Percentiles rank a stretch among this genome's conserved stretches.
Evolutionary conservation across 371 early-diverging fungal genomes (phyloP).

Genomic region (Smittium culicis): DNA sequence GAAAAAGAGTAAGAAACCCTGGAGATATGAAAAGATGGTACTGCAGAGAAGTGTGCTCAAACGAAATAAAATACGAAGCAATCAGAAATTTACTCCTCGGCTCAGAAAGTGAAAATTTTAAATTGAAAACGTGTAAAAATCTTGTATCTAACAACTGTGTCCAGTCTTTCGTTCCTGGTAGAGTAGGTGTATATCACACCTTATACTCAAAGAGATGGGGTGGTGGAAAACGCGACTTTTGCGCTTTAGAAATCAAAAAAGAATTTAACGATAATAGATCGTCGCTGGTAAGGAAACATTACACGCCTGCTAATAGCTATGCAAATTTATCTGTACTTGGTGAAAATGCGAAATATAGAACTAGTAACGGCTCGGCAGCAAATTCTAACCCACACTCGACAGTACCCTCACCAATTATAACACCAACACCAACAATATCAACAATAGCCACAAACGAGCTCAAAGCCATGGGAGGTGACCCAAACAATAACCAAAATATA

Average conservation of each 20-base stretch:
- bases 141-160: background rate
- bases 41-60: slow-evolving; percentile 4
- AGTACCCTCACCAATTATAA: too few species aligned
- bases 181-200: slow-evolving; percentile 1
- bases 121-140: background rate
- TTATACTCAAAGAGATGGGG: slow-evolving; percentile 8
- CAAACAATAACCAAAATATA: too few species aligned
- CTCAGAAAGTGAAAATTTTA: background rate
- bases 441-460: too few species aligned
- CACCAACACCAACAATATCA: too few species aligned
- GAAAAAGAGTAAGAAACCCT: background rate
- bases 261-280: background rate
- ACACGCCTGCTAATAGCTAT: slow-evolving; percentile 6
- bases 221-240: slow-evolving; percentile 10
- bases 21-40: slow-evolving; percentile 10
- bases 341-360: background rate
- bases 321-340: background rate
- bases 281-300: background rate
- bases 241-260: slow-evolving; percentile 4
- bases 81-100: background rate
- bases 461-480: too few species aligned
- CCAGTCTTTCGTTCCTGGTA: background rate
- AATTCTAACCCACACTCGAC: too few species aligned
- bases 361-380: too few species aligned
- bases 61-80: slow-evolving; percentile 1